A percentile compares a stretch with the other conserved stretches of the same genome.
phyloP scores from a whole-genome alignment of 805 yeast species.

The Wickerhamomyces kurtzmanii region DNA sequence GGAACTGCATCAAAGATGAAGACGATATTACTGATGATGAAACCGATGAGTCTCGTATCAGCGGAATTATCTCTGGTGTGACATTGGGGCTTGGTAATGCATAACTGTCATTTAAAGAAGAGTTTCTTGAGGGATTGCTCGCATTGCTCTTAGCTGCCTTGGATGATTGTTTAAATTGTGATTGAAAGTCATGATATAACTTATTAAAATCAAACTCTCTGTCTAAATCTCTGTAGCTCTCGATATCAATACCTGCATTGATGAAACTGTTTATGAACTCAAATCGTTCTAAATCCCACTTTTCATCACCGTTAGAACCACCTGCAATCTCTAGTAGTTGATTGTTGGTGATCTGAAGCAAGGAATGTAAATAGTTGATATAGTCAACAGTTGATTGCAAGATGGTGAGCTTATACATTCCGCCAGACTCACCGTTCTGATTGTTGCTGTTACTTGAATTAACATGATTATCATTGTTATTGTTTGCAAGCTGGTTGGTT shows the following conservation, averaged over 20 bases:
- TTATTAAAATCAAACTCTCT: conserved; percentile 39
- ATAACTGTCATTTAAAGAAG: no score
- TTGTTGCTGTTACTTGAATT: conserved; percentile 16
- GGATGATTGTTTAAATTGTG: no score
- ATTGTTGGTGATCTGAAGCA: conserved; percentile 40
- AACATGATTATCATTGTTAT: conserved; percentile 24
- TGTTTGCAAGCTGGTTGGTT: conserved; percentile 15
- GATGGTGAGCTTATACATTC: conserved; percentile 75
- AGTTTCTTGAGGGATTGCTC: no score
- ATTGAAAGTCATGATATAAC: conserved; percentile 10
- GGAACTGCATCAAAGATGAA: no score
- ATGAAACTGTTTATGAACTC: no score
- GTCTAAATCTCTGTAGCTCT: conserved; percentile 49
- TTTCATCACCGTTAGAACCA: conserved; percentile 13
- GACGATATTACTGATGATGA: no score
- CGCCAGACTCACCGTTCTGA: conserved; percentile 31
- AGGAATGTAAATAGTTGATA: conserved; percentile 57
- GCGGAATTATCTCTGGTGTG: no score
- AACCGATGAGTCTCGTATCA: no score
- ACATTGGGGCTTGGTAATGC: no score
- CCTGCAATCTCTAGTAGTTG: conserved; percentile 22
- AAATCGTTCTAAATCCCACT: conserved; percentile 31
- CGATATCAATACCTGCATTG: conserved; percentile 46
- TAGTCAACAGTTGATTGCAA: conserved; percentile 79
- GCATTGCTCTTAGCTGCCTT: no score